Base-by-base conservation (phyloP, 371 early-diverging fungal species). In the Fennellomyces sp. region DNA sequence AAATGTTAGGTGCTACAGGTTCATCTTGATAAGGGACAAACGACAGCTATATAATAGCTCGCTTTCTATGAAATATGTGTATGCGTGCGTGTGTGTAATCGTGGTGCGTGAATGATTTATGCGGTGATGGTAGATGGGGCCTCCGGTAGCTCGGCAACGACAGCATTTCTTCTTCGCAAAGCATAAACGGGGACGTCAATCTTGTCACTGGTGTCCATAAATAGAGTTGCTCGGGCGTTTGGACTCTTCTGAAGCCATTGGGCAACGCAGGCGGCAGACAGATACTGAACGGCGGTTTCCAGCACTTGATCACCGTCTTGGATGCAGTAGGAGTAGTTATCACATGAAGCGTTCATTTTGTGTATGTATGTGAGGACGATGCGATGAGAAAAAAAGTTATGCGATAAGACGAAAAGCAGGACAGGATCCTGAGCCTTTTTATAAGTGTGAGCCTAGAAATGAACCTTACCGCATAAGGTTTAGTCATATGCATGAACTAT, bases 181-280 rank as follows among this genome's bases (percentile, higher is more conserved):
- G 75, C 60, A 51, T 77, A 77, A 12, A 74, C 66, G 8, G 78
- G 78, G 13, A 77, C 28, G 54, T 72, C 70, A 41, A 75, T 69
- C 33, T 58, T 68, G 38, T 63, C 64, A 57, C 68, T 72, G 21
- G 61, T 68, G 28, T 72, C 70, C 60, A 75, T 51, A 38, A 64
- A 62, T 3, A 76, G 38, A 33, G 70, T 76, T 52, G 76, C 76
- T 39, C 63, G 69, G 52, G 73, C 73, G 8, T 60, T 64, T 28
- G 76, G 76, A 59, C 73, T 76, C 10, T 66, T 68, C 38, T 72
- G 70, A 6, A 76, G 73, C 72, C 73, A 76, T 58, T 76, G 70
- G n/a, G 65, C 58, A 23, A 76, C 66, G 31, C 63, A 66, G 7
- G 69, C 64, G 28, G 70, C 64, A 30, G 70, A 70, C 4, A 66